Conservation (phyloP, 176 grass and related monocot species). For the Eragrostis curvula region DNA sequence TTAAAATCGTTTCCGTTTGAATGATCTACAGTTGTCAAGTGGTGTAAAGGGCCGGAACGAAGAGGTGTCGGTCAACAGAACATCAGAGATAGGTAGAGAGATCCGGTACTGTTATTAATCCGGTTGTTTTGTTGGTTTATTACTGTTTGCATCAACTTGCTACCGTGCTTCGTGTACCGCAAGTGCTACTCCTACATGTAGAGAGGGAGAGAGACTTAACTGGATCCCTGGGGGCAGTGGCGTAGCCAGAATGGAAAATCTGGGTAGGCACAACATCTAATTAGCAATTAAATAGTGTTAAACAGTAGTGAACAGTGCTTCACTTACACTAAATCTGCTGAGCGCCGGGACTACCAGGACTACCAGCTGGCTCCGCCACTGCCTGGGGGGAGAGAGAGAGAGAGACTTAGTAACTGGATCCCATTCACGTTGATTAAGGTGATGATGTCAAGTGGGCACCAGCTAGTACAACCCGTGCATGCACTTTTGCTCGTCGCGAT, state of each 20-base stretch:
- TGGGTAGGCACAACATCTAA: no score
- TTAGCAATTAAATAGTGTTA: no score
- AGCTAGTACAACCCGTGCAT: slow-evolving; percentile 54
- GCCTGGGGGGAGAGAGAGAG: no score
- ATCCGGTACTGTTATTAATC: neutral
- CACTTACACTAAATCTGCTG: no score
- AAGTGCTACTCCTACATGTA: no score
- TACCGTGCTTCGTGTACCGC: neutral
- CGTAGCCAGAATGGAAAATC: no score
- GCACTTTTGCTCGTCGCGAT: slow-evolving; percentile 50
- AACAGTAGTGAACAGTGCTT: no score
- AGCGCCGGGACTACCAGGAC: no score
- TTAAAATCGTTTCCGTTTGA: slow-evolving; percentile 18
- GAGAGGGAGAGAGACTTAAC: no score
- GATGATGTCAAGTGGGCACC: slow-evolving; percentile 58
- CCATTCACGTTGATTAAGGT: slow-evolving; percentile 59
- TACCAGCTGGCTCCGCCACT: no score
- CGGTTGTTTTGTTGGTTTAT: neutral
- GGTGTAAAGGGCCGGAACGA: slow-evolving; percentile 19
- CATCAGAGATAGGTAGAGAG: neutral
- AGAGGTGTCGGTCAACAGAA: slow-evolving; percentile 58
- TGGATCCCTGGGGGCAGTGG: no score
- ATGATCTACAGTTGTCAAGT: slow-evolving; percentile 40
- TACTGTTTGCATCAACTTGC: neutral
- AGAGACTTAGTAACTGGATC: no score